Base-by-base conservation (phyloP, 1,139 yeast genomes). In the Eremothecium sinecaudum region DNA sequence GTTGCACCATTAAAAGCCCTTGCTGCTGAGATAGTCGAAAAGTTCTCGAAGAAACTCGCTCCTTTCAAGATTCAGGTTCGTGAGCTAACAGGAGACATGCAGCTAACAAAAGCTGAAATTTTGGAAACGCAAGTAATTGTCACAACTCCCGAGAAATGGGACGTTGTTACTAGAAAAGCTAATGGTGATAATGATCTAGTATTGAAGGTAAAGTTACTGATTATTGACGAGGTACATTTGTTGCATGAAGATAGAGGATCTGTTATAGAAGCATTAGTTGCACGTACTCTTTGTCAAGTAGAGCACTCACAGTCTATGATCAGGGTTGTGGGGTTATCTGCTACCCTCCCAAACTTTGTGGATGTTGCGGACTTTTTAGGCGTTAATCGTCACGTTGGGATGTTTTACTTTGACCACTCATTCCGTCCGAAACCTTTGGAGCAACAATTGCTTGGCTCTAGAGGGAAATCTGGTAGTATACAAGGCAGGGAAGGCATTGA, bases 121-220 rank as follows among this genome's bases (percentile, higher is more conserved):
- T 60, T 76, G 51, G 71, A 73, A 1, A 90, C 97, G 1, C 98
- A 90, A 56, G 70, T 90, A 27, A 82, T 90, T 47, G 96, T 90
- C 5, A 90, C 97, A 0, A 90, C 98, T 0, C 98, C 98, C 0
- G 98, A 90, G 57, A 90, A 90, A 60, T 90, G 99, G 99, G 99
- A 90, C 64, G 96, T 90, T 8, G 96, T 90, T 1, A 90, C 98
- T 0, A 71, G 98, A 55, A 90, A 90, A 51, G 66, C 73, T 0
- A 66, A 59, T 42, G 80, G 96, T 37, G 97, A 86, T 52, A 78
- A 76, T 33, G 95, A 87, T 43, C 62, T 90, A 25, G 92, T 84
- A 2, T 74, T 81, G 11, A 86, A 84, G 50, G 94, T 92, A 5
- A 81, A 79, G 53, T 63, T 90, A 10, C 63, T 90, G 36, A 82